A percentile compares a stretch with the other conserved stretches of the same genome.
These are phyloP conservation scores for Nissolia schottii DNA, from an alignment of 306 rosid species.

Conservation along the genomic window DNA sequence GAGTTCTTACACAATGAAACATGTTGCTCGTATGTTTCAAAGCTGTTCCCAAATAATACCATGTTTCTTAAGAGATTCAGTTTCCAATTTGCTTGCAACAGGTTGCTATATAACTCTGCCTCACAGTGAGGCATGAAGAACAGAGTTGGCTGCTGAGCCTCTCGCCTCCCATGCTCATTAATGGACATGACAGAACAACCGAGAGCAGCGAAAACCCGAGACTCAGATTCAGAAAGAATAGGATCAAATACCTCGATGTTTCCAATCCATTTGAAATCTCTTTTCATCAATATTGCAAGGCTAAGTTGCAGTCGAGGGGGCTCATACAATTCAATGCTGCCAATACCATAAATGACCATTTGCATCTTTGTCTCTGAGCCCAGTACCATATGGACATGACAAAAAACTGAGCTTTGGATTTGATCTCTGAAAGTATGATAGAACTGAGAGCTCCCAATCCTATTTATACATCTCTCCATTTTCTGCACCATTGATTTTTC, in stretches of 20 bases:
- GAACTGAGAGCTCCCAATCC: slow-evolving; percentile 52
- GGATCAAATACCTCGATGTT: slow-evolving; percentile 81
- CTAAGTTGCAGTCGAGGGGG: slow-evolving; percentile 67
- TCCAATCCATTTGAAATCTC: slow-evolving; percentile 60
- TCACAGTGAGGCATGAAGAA: slow-evolving; percentile 94
- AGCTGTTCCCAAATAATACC: slow-evolving; percentile 75
- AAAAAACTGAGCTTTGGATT: slow-evolving; percentile 38
- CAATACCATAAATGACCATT: slow-evolving; percentile 81
- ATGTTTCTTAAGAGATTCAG: slow-evolving; percentile 47
- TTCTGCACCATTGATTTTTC: slow-evolving; percentile 55
- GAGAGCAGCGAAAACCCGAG: slow-evolving; percentile 52
- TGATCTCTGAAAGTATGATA: slow-evolving; percentile 48
- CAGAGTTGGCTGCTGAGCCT: slow-evolving; percentile 49
- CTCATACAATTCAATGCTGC: slow-evolving; percentile 73
- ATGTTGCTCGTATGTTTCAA: slow-evolving; percentile 59
- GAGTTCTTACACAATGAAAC: slow-evolving; percentile 49
- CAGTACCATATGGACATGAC: slow-evolving; percentile 40
- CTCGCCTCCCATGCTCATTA: slow-evolving; percentile 70
- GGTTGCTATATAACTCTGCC: slow-evolving; percentile 74
- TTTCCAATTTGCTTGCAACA: slow-evolving; percentile 71
- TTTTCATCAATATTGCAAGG: slow-evolving; percentile 54
- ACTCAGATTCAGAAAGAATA: slow-evolving; percentile 59
- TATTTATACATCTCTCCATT: slow-evolving; percentile 42
- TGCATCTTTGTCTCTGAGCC: slow-evolving; percentile 47
- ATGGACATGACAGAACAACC: slow-evolving; percentile 58